Conservation (phyloP, 1,284 basidiomycete genomes). For the Flammula alnicola region DNA sequence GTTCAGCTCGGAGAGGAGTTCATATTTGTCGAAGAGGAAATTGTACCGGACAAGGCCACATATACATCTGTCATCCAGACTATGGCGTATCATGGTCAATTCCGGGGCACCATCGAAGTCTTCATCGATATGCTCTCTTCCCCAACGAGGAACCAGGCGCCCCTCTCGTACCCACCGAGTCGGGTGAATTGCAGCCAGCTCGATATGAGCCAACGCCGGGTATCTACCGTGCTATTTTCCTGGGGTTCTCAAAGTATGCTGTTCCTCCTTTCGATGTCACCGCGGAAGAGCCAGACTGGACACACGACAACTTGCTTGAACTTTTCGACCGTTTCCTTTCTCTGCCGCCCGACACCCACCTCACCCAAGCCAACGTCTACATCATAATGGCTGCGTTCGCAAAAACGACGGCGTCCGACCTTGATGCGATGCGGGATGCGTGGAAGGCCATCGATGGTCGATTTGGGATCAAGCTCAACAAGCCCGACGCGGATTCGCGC, state of each 20-base stretch:
- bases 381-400: constrained; percentile 70
- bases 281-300: constrained; percentile 46
- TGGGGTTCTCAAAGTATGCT: constrained; percentile 74
- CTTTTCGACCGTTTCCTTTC: constrained; percentile 64
- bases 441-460: constrained; percentile 58
- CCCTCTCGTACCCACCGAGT: constrained; percentile 29
- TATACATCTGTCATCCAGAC: constrained; percentile 74
- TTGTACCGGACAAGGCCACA: constrained; percentile 66
- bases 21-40: constrained; percentile 46
- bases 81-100: constrained; percentile 72
- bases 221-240: constrained; percentile 74
- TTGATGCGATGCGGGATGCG: constrained; percentile 50
- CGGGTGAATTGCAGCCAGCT: too few relatives aligned
- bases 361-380: constrained; percentile 54
- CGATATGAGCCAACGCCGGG: constrained; percentile 47
- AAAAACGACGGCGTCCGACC: constrained; percentile 57
- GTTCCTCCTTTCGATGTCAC: constrained; percentile 18
- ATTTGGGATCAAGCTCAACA: constrained; percentile 49
- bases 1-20: constrained; percentile 45
- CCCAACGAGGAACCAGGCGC: constrained; percentile 40
- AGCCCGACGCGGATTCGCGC: constrained; percentile 45
- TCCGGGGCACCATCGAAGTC: constrained; percentile 58
- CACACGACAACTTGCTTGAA: constrained; percentile 53
- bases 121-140: constrained; percentile 75
- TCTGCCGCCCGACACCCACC: constrained; percentile 46